These are phyloP conservation scores for Adansonia madagascariensis DNA, from an alignment of 441 rosid species.

Conservation along the genomic window DNA sequence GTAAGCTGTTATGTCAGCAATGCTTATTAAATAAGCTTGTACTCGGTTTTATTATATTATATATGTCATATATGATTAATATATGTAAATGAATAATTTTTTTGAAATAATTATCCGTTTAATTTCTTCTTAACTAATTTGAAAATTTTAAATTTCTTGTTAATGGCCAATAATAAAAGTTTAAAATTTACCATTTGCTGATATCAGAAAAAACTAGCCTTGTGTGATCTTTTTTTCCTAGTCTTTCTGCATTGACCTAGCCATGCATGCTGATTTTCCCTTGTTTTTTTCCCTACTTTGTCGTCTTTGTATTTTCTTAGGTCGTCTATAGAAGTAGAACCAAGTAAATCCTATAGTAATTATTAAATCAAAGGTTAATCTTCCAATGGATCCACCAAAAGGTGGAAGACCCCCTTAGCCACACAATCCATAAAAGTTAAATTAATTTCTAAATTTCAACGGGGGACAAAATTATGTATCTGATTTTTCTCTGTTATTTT, in stretches of 20 bases:
- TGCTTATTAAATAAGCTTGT: too few relatives aligned
- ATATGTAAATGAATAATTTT: too few relatives aligned
- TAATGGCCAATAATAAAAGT: neutral
- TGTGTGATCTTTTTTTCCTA: neutral
- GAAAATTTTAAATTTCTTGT: too few relatives aligned
- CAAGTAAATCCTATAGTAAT: neutral
- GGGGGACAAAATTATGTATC: neutral
- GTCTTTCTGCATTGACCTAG: constrained; percentile 24
- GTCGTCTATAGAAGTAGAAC: neutral
- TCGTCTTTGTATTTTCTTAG: neutral
- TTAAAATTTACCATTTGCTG: neutral
- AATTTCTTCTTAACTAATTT: too few relatives aligned
- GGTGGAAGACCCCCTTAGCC: constrained; percentile 10
- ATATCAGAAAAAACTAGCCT: neutral
- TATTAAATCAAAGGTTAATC: neutral
- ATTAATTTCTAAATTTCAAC: neutral
- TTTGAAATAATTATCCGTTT: too few relatives aligned
- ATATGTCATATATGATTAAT: too few relatives aligned
- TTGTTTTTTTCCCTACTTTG: neutral
- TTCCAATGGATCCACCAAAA: neutral
- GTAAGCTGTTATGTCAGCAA: too few relatives aligned
- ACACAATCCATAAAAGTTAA: neutral
- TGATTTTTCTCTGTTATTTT: neutral
- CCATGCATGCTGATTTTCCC: neutral
- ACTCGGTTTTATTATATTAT: too few relatives aligned